phyloP scores from a whole-genome alignment of 1,284 basidiomycete species.

The Gymnopus androsaceus region DNA sequence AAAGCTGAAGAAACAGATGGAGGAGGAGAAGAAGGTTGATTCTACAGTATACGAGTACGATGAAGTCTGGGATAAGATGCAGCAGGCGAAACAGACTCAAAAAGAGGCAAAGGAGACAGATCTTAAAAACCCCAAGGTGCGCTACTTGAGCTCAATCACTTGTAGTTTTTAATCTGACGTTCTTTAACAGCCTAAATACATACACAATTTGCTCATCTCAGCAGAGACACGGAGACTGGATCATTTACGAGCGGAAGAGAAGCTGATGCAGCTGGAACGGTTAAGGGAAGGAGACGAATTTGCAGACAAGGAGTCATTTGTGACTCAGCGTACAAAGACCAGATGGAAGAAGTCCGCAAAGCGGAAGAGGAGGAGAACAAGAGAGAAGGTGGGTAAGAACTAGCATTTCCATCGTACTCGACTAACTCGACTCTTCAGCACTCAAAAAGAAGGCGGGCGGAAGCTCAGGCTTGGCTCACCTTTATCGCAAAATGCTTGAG shows the following conservation, averaged over 20 bases:
- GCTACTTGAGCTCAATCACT: constrained; percentile 6
- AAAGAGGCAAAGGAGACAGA: constrained; percentile 77
- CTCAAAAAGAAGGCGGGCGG: constrained; percentile 58
- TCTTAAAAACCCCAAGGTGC: constrained; percentile 72
- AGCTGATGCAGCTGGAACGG: constrained; percentile 93
- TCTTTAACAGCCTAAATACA: constrained; percentile 81
- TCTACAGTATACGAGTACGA: constrained; percentile 93
- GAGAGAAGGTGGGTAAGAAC: constrained; percentile 68
- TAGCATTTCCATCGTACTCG: constrained; percentile 2
- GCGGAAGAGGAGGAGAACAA: constrained; percentile 91
- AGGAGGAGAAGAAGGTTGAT: constrained; percentile 81
- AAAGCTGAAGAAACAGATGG: constrained; percentile 63
- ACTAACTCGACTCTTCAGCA: constrained; percentile 41
- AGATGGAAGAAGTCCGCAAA: constrained; percentile 88
- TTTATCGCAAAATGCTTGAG: constrained; percentile 84
- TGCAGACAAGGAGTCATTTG: constrained; percentile 93
- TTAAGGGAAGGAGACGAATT: constrained; percentile 94
- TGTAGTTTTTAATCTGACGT: constrained; percentile 19
- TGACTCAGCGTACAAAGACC: constrained; percentile 98
- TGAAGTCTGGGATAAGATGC: constrained; percentile 95
- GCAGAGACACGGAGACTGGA: constrained; percentile 89
- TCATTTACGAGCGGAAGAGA: constrained; percentile 94
- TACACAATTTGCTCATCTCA: constrained; percentile 77
- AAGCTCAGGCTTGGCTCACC: constrained; percentile 80
- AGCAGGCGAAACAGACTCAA: constrained; percentile 76